Base-by-base conservation (phyloP, 768 basidiomycete genomes). In the Trametes meyenii region DNA sequence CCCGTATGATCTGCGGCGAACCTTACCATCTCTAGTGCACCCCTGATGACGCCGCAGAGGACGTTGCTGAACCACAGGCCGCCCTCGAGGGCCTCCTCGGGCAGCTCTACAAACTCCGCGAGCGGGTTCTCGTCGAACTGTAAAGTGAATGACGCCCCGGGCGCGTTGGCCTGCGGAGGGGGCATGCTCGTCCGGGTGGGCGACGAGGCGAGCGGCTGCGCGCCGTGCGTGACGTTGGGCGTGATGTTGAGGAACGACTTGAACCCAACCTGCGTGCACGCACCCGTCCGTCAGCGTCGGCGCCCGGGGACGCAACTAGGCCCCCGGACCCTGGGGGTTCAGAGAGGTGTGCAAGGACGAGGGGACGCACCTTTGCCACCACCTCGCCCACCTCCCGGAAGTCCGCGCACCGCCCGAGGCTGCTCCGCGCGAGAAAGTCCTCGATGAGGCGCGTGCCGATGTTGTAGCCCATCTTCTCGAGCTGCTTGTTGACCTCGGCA, bases 391-490 rank as follows among this genome's bases (percentile, higher is more conserved):
- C 91, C 74, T 98, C 96, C 66, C 83, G 83, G 72, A 99, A 97
- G 77, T 98, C 95, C 16, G 87, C 78, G 74, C 97, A 99, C 66
- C 93, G 81, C n/a, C 92, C 93, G 19, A 97, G 73, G n/a, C 83
- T 86, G 64, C 94, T 95, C 71, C 92, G 86, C 23, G 97, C 96
- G 49, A 99, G 82, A 70, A 99, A 97, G 72, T 99, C 97, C 72
- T 99, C 97, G 59, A 99, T 97, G 55, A 99, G 77, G 40, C 97
- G 82, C 23, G 89, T 96, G 26, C 97, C 97, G 61, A 99, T 98
- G 72, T 96, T 97, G 76, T 97, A 98, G 3, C 97, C 97, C 96
- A 98, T 98, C 78, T 95, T 96, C 69, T 99, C 96, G 2, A 99
- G 87, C 73, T 99, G 96, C 74, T 93, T 96, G 75, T 94, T 94